A percentile compares a stretch with the other conserved stretches of the same genome.
phyloP scores from a whole-genome alignment of 2,329 filamentous ascomycete genomes.

The Diatrype stigma region DNA sequence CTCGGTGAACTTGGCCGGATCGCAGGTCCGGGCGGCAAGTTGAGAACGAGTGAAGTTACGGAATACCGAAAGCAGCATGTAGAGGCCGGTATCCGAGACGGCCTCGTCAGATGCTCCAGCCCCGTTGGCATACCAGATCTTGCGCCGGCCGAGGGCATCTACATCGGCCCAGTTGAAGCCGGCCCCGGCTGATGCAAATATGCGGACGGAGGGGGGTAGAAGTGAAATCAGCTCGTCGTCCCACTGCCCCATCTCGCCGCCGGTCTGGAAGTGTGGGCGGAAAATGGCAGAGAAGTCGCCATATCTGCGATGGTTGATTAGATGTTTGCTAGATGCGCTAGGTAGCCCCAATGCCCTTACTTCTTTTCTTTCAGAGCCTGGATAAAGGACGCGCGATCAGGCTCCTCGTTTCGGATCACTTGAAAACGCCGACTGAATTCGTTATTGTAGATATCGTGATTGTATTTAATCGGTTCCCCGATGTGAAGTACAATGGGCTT shows the following conservation, averaged over 20 bases:
- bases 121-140: conserved; percentile 41
- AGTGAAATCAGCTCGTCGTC: conserved; percentile 54
- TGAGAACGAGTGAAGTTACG: conserved; percentile 46
- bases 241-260: conserved; percentile 64
- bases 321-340: neutral
- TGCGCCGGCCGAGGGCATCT: conserved; percentile 32
- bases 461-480: conserved; percentile 44
- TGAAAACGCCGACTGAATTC: conserved; percentile 36
- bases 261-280: conserved; percentile 59
- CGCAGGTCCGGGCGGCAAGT: conserved; percentile 39
- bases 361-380: conserved; percentile 35
- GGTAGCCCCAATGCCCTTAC: neutral
- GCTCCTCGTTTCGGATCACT: conserved; percentile 33
- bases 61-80: conserved; percentile 42
- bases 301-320: neutral
- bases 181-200: conserved; percentile 63
- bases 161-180: conserved; percentile 66
- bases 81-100: conserved; percentile 38
- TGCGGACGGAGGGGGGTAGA: conserved; percentile 51
- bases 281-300: conserved; percentile 42
- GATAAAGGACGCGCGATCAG: conserved; percentile 35
- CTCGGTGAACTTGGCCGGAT: conserved; percentile 33
- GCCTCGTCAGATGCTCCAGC: conserved; percentile 39
- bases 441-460: conserved; percentile 35
- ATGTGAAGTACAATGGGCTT: conserved; percentile 38